These are phyloP conservation scores for Fusarium anguioides DNA, from an alignment of 2,329 filamentous ascomycete species.

Conservation along the genomic window DNA sequence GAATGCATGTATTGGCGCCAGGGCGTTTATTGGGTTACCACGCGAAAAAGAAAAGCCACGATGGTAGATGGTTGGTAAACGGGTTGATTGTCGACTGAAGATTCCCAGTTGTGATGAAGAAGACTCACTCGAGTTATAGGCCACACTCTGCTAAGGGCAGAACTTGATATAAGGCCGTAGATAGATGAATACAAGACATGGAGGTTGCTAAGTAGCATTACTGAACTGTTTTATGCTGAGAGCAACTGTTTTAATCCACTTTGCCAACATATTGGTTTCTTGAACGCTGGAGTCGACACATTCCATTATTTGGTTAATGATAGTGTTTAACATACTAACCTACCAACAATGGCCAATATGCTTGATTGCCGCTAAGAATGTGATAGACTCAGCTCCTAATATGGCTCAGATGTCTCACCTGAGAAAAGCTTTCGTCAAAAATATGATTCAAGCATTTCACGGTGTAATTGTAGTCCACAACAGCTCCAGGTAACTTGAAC, in stretches of 20 bases:
- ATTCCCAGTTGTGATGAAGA: constrained; percentile 45
- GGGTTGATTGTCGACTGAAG: constrained; percentile 46
- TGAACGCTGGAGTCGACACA: background rate
- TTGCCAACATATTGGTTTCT: background rate
- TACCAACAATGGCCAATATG: too few relatives aligned
- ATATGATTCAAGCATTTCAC: too few relatives aligned
- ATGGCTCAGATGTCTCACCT: too few relatives aligned
- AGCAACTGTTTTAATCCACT: background rate
- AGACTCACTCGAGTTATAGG: constrained; percentile 43
- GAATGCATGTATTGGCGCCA: constrained; percentile 46
- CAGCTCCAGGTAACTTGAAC: background rate
- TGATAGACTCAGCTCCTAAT: too few relatives aligned
- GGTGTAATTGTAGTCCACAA: background rate
- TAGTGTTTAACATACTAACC: background rate
- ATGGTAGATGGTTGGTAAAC: constrained; percentile 36
- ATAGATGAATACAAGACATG: constrained; percentile 29
- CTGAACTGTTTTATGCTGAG: background rate
- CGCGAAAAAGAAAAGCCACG: constrained; percentile 36
- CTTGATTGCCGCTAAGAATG: too few relatives aligned
- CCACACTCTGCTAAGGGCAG: constrained; percentile 26
- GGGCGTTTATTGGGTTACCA: constrained; percentile 43
- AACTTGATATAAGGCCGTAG: constrained; percentile 35
- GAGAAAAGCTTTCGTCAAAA: background rate
- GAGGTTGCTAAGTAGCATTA: background rate
- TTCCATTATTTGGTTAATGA: too few relatives aligned